Percentiles rank a stretch among this genome's conserved stretches.
Evolutionary conservation across 2,329 filamentous ascomycete genomes (phyloP).

Genomic region (Hypomyces rosellus): DNA sequence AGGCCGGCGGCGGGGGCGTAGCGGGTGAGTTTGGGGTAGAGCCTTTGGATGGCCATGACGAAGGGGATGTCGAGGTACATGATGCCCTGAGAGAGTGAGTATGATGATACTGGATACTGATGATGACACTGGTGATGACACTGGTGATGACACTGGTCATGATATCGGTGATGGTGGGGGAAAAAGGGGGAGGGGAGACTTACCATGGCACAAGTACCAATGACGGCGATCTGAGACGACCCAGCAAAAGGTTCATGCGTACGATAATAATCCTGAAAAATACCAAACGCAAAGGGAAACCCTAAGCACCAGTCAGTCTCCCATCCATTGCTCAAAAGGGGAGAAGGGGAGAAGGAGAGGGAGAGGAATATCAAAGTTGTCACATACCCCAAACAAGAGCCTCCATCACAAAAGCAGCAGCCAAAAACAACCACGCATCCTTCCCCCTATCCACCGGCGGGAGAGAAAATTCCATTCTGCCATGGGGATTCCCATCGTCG

Average conservation of each 20-base stretch:
- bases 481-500: constrained; percentile 1
- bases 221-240: constrained; percentile 49
- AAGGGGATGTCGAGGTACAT: constrained; percentile 51
- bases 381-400: constrained; percentile 28
- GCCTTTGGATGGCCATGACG: constrained; percentile 39
- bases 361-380: not conserved
- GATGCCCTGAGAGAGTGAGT: constrained; percentile 32
- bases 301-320: constrained; percentile 32
- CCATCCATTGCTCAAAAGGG: not conserved
- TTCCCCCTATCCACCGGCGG: constrained; percentile 27
- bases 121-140: too few species aligned
- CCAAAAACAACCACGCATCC: constrained; percentile 29
- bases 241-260: constrained; percentile 51
- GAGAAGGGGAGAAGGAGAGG: too few species aligned
- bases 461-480: constrained; percentile 16
- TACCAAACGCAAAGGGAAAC: constrained; percentile 61
- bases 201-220: constrained; percentile 59
- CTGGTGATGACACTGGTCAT: too few species aligned
- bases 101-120: not conserved
- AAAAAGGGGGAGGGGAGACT: not conserved
- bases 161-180: too few species aligned
- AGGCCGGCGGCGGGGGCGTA: constrained; percentile 41
- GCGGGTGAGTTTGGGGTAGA: constrained; percentile 34
- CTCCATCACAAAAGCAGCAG: constrained; percentile 26
- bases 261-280: constrained; percentile 66